Evolutionary conservation across 164 flowering plant species (phyloP).

Genomic region (Chloranthus sessilifolius): DNA sequence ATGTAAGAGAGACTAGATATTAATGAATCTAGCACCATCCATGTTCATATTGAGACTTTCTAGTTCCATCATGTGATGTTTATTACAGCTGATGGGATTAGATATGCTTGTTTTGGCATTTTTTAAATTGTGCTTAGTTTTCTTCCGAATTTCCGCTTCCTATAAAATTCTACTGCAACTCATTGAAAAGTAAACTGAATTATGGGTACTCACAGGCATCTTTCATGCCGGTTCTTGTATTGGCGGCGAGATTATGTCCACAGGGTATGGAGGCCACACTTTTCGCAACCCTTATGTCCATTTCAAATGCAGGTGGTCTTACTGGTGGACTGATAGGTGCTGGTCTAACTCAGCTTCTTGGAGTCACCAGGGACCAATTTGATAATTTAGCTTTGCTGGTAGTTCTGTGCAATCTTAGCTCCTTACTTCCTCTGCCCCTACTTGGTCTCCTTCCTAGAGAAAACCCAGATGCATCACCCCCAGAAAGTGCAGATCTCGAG

Average conservation of each 20-base stretch:
- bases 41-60: no score
- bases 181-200: no score
- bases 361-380: constrained; percentile 77
- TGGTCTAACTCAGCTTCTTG: constrained; percentile 79
- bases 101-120: neutral
- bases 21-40: no score
- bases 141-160: no score
- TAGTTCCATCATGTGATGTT: no score
- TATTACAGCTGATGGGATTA: no score
- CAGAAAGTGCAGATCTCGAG: constrained; percentile 42
- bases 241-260: constrained; percentile 91
- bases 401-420: constrained; percentile 86
- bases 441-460: constrained; percentile 81
- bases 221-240: constrained; percentile 95
- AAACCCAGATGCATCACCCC: constrained; percentile 26
- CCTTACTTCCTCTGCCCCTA: constrained; percentile 87
- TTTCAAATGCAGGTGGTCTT: constrained; percentile 88
- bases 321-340: constrained; percentile 91
- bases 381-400: constrained; percentile 65
- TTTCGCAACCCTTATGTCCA: constrained; percentile 97
- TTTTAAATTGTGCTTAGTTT: no score
- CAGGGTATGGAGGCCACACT: constrained; percentile 97
- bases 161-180: no score
- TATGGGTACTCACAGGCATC: constrained; percentile 62
- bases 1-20: no score